Conservation (phyloP, 768 basidiomycete genomes). For the Gloeopeniophorella convolvens region DNA sequence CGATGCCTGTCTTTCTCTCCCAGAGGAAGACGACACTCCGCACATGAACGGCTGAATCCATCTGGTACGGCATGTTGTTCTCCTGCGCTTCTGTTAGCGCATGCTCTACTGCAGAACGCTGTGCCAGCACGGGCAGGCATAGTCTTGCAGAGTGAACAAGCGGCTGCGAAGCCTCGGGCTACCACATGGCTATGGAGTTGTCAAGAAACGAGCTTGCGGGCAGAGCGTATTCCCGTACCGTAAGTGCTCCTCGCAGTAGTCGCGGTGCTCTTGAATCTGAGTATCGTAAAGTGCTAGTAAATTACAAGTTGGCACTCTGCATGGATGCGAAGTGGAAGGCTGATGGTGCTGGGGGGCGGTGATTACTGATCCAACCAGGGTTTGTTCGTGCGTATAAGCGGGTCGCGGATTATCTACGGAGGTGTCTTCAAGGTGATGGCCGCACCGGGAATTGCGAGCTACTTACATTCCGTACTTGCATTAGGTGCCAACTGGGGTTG, state of each 20-base stretch:
- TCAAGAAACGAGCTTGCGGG: not conserved
- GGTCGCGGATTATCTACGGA: too few relatives aligned
- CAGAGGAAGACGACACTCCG: too few relatives aligned
- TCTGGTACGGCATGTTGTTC: not conserved
- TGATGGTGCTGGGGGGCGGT: not conserved
- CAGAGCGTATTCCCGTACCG: not conserved
- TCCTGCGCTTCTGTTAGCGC: not conserved
- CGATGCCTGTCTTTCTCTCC: too few relatives aligned
- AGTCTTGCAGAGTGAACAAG: not conserved
- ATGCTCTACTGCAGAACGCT: not conserved
- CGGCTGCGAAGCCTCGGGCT: not conserved
- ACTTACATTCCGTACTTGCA: too few relatives aligned
- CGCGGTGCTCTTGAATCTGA: not conserved
- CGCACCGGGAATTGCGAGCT: too few relatives aligned
- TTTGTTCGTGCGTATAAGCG: too few relatives aligned
- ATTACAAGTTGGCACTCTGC: not conserved
- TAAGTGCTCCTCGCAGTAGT: constrained; percentile 1
- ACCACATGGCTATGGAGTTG: not conserved
- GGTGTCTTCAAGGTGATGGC: too few relatives aligned
- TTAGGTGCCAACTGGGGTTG: too few relatives aligned
- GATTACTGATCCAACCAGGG: too few relatives aligned
- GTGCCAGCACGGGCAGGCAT: constrained; percentile 1
- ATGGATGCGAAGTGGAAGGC: too few relatives aligned
- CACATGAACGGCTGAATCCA: too few relatives aligned
- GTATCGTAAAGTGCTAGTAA: not conserved